Evolutionary conservation across 2,329 filamentous ascomycete species (phyloP).

Genomic region (Colletotrichum tropicale): DNA sequence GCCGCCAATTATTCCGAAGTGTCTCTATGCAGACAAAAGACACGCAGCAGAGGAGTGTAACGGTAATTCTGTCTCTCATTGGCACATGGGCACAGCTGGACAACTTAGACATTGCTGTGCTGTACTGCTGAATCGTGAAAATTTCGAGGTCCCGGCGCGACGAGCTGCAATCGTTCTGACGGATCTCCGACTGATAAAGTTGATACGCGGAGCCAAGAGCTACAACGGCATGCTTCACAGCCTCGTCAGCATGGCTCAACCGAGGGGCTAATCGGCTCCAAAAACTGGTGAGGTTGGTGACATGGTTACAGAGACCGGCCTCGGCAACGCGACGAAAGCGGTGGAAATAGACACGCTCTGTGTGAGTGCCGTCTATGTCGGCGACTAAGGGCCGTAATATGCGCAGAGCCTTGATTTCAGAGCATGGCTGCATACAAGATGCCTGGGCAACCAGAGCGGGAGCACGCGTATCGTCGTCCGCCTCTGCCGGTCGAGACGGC

Average conservation of each 20-base stretch:
- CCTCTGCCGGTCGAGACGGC: background rate
- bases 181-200: slow-evolving; percentile 23
- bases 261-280: slow-evolving; percentile 34
- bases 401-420: background rate
- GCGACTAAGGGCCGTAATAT: slow-evolving; percentile 34
- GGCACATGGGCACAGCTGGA: slow-evolving; percentile 2
- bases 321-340: slow-evolving; percentile 34
- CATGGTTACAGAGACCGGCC: slow-evolving; percentile 30
- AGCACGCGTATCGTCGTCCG: background rate
- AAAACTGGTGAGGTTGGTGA: slow-evolving; percentile 30
- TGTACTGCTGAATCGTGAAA: slow-evolving; percentile 43
- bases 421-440: background rate
- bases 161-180: slow-evolving; percentile 12
- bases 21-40: slow-evolving; percentile 35
- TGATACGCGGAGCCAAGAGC: slow-evolving; percentile 36
- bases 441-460: background rate
- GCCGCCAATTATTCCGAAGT: slow-evolving; percentile 28
- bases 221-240: slow-evolving; percentile 36
- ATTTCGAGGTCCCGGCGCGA: slow-evolving; percentile 32
- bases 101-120: slow-evolving; percentile 35
- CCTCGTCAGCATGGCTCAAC: slow-evolving; percentile 30
- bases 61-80: slow-evolving; percentile 27
- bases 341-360: slow-evolving; percentile 39
- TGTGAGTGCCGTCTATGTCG: slow-evolving; percentile 37
- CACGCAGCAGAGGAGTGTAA: slow-evolving; percentile 35